Evolutionary conservation across 1,284 basidiomycete genomes (phyloP).

Genomic region (Moesziomyces sp.): DNA sequence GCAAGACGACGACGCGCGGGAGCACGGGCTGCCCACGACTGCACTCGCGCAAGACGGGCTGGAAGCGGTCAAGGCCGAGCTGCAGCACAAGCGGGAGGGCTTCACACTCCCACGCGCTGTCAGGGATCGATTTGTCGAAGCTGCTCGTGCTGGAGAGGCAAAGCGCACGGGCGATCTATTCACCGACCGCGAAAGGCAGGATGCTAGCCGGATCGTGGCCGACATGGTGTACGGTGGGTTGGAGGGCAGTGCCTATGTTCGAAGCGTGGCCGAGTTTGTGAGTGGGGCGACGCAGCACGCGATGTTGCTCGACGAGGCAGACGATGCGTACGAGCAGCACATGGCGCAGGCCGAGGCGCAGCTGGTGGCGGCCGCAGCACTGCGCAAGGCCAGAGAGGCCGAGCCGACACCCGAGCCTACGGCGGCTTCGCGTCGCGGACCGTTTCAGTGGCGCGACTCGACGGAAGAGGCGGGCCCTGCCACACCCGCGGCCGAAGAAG

Average conservation of each 20-base stretch:
- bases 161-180: constrained; percentile 13
- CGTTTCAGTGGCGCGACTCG: constrained; percentile 45
- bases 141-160: constrained; percentile 9
- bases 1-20: neutral
- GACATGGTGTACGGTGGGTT: constrained; percentile 53
- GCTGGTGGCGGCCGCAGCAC: constrained; percentile 12
- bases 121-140: constrained; percentile 12
- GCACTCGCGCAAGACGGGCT: constrained; percentile 17
- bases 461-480: constrained; percentile 26
- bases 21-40: constrained; percentile 7
- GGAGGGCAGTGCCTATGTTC: constrained; percentile 46
- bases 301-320: constrained; percentile 27
- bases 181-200: constrained; percentile 29
- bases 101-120: constrained; percentile 10
- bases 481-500: constrained; percentile 10
- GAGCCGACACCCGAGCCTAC: constrained; percentile 22
- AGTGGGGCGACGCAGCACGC: constrained; percentile 42
- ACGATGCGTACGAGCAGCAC: constrained; percentile 30
- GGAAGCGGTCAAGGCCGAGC: constrained; percentile 20
- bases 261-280: constrained; percentile 56
- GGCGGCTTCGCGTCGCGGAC: constrained; percentile 34
- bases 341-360: constrained; percentile 21
- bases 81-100: constrained; percentile 8
- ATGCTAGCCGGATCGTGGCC: constrained; percentile 29
- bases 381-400: constrained; percentile 17